A percentile compares a stretch with the other conserved stretches of the same genome.
phyloP scores from a whole-genome alignment of 1,139 yeast species.

The Waltiozyma sp. region DNA sequence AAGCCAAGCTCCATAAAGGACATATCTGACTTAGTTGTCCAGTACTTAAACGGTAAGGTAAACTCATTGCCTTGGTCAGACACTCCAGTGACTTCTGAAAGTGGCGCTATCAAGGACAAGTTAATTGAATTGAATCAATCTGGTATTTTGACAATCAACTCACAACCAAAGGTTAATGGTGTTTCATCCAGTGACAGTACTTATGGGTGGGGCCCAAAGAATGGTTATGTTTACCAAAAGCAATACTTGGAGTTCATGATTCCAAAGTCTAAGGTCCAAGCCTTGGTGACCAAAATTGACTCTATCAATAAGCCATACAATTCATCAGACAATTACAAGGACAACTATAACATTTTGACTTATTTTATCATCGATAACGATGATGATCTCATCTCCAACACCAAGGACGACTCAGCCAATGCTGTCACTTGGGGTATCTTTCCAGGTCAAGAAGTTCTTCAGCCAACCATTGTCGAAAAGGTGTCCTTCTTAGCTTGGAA shows the following conservation, averaged over 20 bases:
- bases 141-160: slow-evolving; percentile 75
- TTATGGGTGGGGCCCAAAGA: slow-evolving; percentile 93
- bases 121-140: slow-evolving; percentile 52
- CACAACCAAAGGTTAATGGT: slow-evolving; percentile 92
- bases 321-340: slow-evolving; percentile 23
- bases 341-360: slow-evolving; percentile 44
- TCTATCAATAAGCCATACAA: slow-evolving; percentile 18
- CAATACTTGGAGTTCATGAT: slow-evolving; percentile 80
- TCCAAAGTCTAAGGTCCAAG: slow-evolving; percentile 41
- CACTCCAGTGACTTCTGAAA: slow-evolving; percentile 73
- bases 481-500: slow-evolving; percentile 91
- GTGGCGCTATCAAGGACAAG: slow-evolving; percentile 47
- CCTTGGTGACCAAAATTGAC: slow-evolving; percentile 31
- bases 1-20: slow-evolving; percentile 52
- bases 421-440: slow-evolving; percentile 98
- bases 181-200: slow-evolving; percentile 56
- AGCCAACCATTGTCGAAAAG: slow-evolving; percentile 89
- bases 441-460: slow-evolving; percentile 85
- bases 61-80: slow-evolving; percentile 92
- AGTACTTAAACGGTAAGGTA: slow-evolving; percentile 59
- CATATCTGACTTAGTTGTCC: slow-evolving; percentile 47
- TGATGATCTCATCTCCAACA: slow-evolving; percentile 56
- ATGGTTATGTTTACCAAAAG: slow-evolving; percentile 89
- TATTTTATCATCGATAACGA: slow-evolving; percentile 65
- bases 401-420: slow-evolving; percentile 62